These are phyloP conservation scores for Tylopilus sp. DNA, from an alignment of 768 basidiomycete genomes.

Conservation along the genomic window DNA sequence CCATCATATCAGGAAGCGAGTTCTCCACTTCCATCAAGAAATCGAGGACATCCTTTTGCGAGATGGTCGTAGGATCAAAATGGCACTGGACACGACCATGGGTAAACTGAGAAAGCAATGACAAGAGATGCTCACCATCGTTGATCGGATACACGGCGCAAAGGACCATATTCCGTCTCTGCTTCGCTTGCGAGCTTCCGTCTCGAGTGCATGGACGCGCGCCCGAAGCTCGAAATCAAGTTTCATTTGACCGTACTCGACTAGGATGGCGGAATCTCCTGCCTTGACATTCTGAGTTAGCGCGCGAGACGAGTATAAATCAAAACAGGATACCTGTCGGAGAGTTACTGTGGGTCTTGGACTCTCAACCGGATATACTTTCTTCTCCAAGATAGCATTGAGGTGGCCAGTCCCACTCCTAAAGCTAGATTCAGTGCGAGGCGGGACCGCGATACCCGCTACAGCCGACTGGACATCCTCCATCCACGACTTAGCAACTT, in stretches of 20 bases:
- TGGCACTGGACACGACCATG: conserved; percentile 37
- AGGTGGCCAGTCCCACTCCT: background rate
- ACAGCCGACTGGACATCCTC: conserved; percentile 16
- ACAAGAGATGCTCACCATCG: conserved; percentile 43
- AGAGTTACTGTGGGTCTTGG: conserved; percentile 40
- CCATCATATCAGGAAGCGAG: conserved; percentile 38
- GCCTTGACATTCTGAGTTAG: conserved; percentile 37
- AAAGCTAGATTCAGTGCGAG: background rate
- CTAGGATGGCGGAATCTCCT: conserved; percentile 59
- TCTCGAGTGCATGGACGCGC: conserved; percentile 51
- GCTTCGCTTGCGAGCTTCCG: conserved; percentile 31
- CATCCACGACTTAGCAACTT: conserved; percentile 31
- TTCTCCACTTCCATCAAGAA: conserved; percentile 31
- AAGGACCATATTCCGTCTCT: conserved; percentile 39
- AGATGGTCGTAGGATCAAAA: conserved; percentile 42
- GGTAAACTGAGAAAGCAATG: conserved; percentile 13
- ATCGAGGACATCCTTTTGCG: conserved; percentile 43
- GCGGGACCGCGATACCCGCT: background rate
- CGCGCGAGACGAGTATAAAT: background rate
- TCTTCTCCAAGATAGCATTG: conserved; percentile 13
- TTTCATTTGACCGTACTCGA: conserved; percentile 57
- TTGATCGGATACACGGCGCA: conserved; percentile 54
- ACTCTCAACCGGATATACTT: conserved; percentile 2
- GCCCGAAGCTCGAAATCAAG: conserved; percentile 53
- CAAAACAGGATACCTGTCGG: conserved; percentile 43